Evolutionary conservation across 768 basidiomycete genomes (phyloP).

Genomic region (Mycena rebaudengoi): DNA sequence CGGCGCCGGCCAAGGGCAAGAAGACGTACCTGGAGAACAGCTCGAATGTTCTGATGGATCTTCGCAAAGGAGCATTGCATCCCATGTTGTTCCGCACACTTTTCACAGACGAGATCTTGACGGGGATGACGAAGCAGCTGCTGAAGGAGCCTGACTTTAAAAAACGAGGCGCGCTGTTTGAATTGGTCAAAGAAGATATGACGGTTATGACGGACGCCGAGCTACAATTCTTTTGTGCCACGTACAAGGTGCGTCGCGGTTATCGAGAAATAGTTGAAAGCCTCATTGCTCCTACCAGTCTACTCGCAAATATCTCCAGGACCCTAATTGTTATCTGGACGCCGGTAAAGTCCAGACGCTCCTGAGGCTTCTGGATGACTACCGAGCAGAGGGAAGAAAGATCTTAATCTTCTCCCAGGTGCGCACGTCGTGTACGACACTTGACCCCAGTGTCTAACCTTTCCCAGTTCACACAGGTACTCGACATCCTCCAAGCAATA

Average conservation of each 20-base stretch:
- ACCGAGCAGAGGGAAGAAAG: constrained; percentile 75
- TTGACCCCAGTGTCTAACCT: not conserved
- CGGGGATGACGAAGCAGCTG: constrained; percentile 79
- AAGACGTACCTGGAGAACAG: constrained; percentile 83
- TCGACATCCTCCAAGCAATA: constrained; percentile 90
- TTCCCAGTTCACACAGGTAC: constrained; percentile 89
- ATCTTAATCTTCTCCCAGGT: constrained; percentile 96
- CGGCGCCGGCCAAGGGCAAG: constrained; percentile 38
- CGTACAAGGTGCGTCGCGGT: constrained; percentile 87
- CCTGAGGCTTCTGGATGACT: constrained; percentile 73
- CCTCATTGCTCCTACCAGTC: constrained; percentile 52
- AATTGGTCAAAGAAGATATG: constrained; percentile 97
- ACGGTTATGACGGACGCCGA: constrained; percentile 98
- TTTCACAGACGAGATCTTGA: constrained; percentile 81
- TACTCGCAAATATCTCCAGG: constrained; percentile 76
- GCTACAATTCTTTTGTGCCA: constrained; percentile 84
- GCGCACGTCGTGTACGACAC: constrained; percentile 24
- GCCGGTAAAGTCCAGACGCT: constrained; percentile 89
- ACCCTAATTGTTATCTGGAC: constrained; percentile 79
- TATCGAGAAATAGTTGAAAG: too few relatives aligned
- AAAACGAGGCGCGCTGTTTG: constrained; percentile 79
- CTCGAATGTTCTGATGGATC: constrained; percentile 95
- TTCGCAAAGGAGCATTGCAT: constrained; percentile 95
- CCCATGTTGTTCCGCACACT: constrained; percentile 93
- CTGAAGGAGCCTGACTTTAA: constrained; percentile 94